phyloP scores from a whole-genome alignment of 768 basidiomycete genomes.

The Gloeophyllum trabeum region DNA sequence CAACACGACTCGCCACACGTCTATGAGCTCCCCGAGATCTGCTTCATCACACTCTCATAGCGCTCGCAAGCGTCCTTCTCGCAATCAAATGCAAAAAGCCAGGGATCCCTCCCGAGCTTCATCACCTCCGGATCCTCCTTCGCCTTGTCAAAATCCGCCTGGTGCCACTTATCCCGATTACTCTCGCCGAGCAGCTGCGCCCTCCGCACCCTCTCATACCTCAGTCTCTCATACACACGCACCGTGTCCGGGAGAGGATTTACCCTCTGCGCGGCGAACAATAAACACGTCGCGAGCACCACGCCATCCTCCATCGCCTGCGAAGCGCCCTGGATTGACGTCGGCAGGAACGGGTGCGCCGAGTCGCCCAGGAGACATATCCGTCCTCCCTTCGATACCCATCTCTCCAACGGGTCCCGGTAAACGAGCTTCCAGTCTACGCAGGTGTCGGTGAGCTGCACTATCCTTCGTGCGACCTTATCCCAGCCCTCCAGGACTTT shows the following conservation, averaged over 20 bases:
- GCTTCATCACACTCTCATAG: conserved; percentile 11
- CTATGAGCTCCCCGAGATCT: no score
- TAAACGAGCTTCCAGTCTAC: conserved; percentile 17
- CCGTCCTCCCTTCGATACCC: conserved; percentile 11
- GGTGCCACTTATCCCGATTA: conserved; percentile 15
- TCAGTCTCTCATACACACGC: conserved; percentile 11
- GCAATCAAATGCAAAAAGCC: conserved; percentile 16
- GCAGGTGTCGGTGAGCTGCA: conserved; percentile 12
- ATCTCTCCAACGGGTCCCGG: conserved; percentile 15
- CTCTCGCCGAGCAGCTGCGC: conserved; percentile 15
- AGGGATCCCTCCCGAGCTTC: conserved; percentile 13
- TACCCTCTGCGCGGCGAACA: conserved; percentile 11
- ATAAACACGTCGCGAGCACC: conserved; percentile 10
- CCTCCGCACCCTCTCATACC: conserved; percentile 4
- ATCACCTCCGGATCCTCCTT: conserved; percentile 8
- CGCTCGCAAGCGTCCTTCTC: conserved; percentile 14
- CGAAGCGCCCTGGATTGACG: conserved; percentile 13
- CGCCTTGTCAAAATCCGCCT: conserved; percentile 5
- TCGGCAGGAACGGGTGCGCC: conserved; percentile 20
- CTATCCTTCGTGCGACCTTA: conserved; percentile 12
- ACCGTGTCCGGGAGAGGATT: conserved; percentile 7
- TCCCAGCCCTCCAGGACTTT: conserved; percentile 14
- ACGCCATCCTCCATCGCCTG: conserved; percentile 15
- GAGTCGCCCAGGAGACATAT: conserved; percentile 17
- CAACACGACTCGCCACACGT: no score